These are phyloP conservation scores for Cinnamomum micranthum DNA, from an alignment of 164 flowering plant species.

Conservation along the genomic window DNA sequence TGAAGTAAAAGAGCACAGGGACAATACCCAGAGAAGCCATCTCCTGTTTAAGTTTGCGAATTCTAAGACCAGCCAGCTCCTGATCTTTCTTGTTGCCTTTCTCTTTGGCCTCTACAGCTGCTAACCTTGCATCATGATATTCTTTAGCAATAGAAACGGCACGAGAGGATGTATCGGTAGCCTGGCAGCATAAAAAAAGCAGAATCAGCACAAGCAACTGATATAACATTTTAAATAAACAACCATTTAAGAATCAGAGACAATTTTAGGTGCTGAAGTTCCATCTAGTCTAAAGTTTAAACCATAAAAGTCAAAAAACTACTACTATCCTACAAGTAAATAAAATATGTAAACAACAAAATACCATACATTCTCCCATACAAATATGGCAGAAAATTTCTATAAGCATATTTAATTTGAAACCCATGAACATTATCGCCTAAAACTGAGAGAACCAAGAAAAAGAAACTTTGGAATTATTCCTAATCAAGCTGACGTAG, in stretches of 20 bases:
- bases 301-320: neutral
- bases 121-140: slow-evolving; percentile 59
- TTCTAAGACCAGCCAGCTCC: slow-evolving; percentile 61
- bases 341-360: neutral
- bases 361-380: neutral
- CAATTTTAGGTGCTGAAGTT: neutral
- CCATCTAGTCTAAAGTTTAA: neutral
- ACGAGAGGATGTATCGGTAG: slow-evolving; percentile 37
- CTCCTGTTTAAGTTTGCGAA: slow-evolving; percentile 85
- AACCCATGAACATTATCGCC: no score
- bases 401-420: no score
- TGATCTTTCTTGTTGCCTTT: slow-evolving; percentile 66
- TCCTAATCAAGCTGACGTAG: no score
- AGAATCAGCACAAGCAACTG: neutral
- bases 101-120: slow-evolving; percentile 72
- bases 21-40: slow-evolving; percentile 63
- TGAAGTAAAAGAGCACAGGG: slow-evolving; percentile 1
- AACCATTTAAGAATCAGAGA: neutral
- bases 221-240: neutral
- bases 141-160: slow-evolving; percentile 65
- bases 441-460: no score
- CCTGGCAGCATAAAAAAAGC: slow-evolving; percentile 31
- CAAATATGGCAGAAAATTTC: no score
- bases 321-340: neutral
- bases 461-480: no score